These are phyloP conservation scores for Parafenestella ontariensis DNA, from an alignment of 2,329 filamentous ascomycete species.

Conservation along the genomic window DNA sequence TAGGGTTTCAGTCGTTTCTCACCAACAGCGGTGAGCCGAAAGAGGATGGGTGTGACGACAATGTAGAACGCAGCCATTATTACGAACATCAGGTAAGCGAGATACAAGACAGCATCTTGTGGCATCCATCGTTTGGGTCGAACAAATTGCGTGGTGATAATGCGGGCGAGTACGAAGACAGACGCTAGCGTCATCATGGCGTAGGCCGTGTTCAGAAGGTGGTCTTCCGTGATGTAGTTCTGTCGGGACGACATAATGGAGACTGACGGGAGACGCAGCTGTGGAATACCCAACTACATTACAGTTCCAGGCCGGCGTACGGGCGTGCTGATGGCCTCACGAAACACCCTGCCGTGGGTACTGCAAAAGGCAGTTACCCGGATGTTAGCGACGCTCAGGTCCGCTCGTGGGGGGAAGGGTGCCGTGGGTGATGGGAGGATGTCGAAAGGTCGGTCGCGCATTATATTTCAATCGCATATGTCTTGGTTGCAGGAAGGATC, in stretches of 20 bases:
- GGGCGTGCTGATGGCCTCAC: not conserved
- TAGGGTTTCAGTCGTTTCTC: constrained; percentile 30
- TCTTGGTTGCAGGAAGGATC: not conserved
- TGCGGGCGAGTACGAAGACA: not conserved
- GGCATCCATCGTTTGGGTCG: constrained; percentile 1
- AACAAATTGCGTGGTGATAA: not conserved
- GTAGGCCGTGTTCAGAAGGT: constrained; percentile 1
- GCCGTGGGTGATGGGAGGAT: not conserved
- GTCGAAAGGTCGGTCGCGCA: not conserved
- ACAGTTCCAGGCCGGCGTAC: not conserved
- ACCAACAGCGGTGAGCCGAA: constrained; percentile 32
- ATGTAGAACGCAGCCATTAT: constrained; percentile 40
- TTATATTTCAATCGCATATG: not conserved
- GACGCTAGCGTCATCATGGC: not conserved
- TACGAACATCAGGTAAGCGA: constrained; percentile 35
- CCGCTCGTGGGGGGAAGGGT: not conserved
- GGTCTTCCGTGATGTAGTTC: constrained; percentile 3
- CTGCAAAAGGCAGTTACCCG: too few relatives aligned
- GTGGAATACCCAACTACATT: too few relatives aligned
- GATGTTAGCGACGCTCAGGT: not conserved
- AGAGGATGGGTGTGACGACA: constrained; percentile 40
- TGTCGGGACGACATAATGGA: not conserved
- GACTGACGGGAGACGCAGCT: not conserved
- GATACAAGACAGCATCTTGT: not conserved
- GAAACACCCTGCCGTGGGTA: not conserved